A percentile compares a stretch with the other conserved stretches of the same genome.
phyloP scores from a whole-genome alignment of 2,329 filamentous ascomycete genomes.

The Orbilia javanica region DNA sequence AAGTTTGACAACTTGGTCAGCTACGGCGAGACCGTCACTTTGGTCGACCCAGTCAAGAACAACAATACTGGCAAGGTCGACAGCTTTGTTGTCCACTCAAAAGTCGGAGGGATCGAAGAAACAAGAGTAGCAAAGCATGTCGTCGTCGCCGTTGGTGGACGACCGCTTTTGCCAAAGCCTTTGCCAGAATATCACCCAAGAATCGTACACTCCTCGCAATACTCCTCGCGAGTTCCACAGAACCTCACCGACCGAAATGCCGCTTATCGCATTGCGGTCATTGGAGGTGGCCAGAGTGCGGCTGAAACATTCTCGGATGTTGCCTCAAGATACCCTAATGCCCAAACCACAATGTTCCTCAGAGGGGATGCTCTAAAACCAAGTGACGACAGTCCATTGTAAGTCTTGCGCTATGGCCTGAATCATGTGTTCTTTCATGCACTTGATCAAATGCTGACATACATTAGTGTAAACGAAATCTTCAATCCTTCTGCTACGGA shows the following conservation, averaged over 20 bases:
- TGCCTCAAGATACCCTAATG: conserved; percentile 83
- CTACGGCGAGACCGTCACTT: conserved; percentile 82
- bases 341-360: conserved; percentile 82
- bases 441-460: conserved; percentile 14
- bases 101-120: conserved; percentile 64
- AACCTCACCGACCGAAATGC: conserved; percentile 65
- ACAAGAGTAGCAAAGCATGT: conserved; percentile 68
- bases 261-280: conserved; percentile 80
- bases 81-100: conserved; percentile 63
- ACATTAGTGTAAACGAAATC: conserved; percentile 85
- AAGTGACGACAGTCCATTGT: conserved; percentile 97
- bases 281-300: conserved; percentile 91
- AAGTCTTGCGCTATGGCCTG: conserved; percentile 66
- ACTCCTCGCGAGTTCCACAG: conserved; percentile 69
- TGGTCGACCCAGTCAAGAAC: conserved; percentile 74
- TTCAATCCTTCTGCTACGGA: conserved; percentile 92
- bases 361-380: conserved; percentile 85
- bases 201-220: conserved; percentile 89
- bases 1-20: conserved; percentile 80
- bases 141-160: conserved; percentile 76
- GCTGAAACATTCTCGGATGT: conserved; percentile 96
- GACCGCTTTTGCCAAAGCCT: conserved; percentile 77
- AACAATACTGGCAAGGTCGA: conserved; percentile 64
- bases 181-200: conserved; percentile 74
- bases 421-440: conserved; percentile 19